These are phyloP conservation scores for Ogataea siamensis DNA, from an alignment of 805 yeast genomes.

Conservation along the genomic window DNA sequence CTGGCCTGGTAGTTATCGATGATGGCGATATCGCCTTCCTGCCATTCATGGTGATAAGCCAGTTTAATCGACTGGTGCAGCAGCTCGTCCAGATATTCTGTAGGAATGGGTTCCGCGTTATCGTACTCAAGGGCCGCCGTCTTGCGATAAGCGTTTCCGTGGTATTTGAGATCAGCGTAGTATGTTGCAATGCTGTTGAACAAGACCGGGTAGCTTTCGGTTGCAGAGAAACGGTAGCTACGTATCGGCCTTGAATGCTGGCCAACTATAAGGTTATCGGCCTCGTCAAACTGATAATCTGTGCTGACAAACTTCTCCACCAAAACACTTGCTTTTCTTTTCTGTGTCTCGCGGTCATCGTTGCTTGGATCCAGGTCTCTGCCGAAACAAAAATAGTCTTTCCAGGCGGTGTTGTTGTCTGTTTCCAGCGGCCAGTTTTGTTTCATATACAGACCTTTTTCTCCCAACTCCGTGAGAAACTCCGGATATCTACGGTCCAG, in stretches of 20 bases:
- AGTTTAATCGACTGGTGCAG: slow-evolving; percentile 22
- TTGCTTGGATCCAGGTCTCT: slow-evolving; percentile 25
- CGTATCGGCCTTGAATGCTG: slow-evolving; percentile 29
- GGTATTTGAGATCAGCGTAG: slow-evolving; percentile 16
- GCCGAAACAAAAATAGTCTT: slow-evolving; percentile 34
- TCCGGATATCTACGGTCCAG: slow-evolving; percentile 24
- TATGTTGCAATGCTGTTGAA: slow-evolving; percentile 31
- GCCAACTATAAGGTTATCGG: slow-evolving; percentile 29
- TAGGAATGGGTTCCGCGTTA: slow-evolving; percentile 22
- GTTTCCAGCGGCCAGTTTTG: slow-evolving; percentile 31
- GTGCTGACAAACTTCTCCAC: slow-evolving; percentile 27
- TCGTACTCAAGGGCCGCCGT: slow-evolving; percentile 22
- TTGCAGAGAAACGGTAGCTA: slow-evolving; percentile 20
- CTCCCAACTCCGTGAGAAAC: slow-evolving; percentile 22
- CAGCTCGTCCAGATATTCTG: slow-evolving; percentile 20
- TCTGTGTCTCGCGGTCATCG: slow-evolving; percentile 28
- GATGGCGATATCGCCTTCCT: slow-evolving; percentile 35
- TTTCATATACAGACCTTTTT: slow-evolving; percentile 27
- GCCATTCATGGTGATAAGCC: slow-evolving; percentile 33
- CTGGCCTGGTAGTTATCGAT: slow-evolving; percentile 37
- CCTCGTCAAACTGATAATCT: slow-evolving; percentile 29
- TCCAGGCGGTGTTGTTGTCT: slow-evolving; percentile 27
- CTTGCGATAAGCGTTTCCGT: slow-evolving; percentile 7
- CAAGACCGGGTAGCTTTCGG: slow-evolving; percentile 20
- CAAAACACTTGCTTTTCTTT: slow-evolving; percentile 27